phyloP scores from a whole-genome alignment of 164 flowering plant genomes.

The Litsea cubeba region DNA sequence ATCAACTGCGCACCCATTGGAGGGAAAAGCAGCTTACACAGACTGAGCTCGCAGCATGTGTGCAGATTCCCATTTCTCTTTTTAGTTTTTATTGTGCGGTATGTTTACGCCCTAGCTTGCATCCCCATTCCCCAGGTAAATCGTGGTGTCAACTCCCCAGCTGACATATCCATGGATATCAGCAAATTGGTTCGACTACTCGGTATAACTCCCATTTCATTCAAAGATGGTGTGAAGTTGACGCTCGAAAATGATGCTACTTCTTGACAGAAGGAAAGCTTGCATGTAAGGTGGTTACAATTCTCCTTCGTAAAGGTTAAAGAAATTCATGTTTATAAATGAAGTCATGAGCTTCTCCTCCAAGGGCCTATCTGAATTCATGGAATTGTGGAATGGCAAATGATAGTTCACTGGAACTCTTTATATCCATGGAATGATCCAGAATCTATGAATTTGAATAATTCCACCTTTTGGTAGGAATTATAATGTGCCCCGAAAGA shows the following conservation, averaged over 20 bases:
- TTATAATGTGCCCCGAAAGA: neutral
- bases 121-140: constrained; percentile 60
- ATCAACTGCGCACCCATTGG: too few species aligned
- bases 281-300: neutral
- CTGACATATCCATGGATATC: constrained; percentile 90
- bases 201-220: constrained; percentile 45
- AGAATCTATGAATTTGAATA: neutral
- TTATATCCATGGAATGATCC: neutral
- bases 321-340: too few species aligned
- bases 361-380: too few species aligned
- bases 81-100: neutral
- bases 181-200: constrained; percentile 50
- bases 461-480: neutral
- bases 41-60: neutral
- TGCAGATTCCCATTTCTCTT: neutral
- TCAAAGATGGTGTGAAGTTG: constrained; percentile 57
- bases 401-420: neutral
- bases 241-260: constrained; percentile 39
- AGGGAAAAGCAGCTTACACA: too few species aligned
- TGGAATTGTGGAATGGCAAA: too few species aligned
- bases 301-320: neutral
- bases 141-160: constrained; percentile 83
- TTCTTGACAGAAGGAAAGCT: constrained; percentile 12
- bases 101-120: neutral
- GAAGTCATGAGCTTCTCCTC: too few species aligned